Percentiles rank a stretch among this genome's conserved stretches.
Conservation (phyloP, 805 yeast species). For the Ogataea nonfermentans region DNA sequence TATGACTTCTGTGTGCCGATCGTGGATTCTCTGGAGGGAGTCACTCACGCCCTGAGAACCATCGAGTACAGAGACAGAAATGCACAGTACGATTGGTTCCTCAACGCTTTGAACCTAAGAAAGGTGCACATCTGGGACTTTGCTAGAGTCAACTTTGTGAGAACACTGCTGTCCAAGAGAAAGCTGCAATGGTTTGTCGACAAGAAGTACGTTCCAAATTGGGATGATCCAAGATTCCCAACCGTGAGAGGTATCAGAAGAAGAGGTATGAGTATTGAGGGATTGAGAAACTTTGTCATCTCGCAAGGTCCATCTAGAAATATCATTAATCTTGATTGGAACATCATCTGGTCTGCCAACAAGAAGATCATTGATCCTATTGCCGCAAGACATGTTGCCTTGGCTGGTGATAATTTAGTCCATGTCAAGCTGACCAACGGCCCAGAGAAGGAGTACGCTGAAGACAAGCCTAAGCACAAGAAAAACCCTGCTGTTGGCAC, state of each 20-base stretch:
- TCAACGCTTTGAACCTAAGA: constrained; percentile 75
- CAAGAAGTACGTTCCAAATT: constrained; percentile 77
- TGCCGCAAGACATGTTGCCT: constrained; percentile 93
- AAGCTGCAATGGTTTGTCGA: constrained; percentile 99
- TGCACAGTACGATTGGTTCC: constrained; percentile 97
- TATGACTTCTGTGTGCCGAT: constrained; percentile 98
- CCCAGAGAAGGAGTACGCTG: constrained; percentile 59
- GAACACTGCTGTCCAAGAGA: constrained; percentile 94
- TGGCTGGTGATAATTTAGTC: constrained; percentile 63
- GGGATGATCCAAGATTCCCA: constrained; percentile 99
- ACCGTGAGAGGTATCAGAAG: constrained; percentile 99
- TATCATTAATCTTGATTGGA: constrained; percentile 97
- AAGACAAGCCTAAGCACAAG: constrained; percentile 89
- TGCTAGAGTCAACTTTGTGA: constrained; percentile 93
- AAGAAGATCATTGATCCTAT: constrained; percentile 96
- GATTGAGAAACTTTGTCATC: constrained; percentile 87
- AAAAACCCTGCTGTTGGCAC: constrained; percentile 89
- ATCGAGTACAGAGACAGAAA: constrained; percentile 99
- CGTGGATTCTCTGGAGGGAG: constrained; percentile 94
- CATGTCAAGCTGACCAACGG: constrained; percentile 65
- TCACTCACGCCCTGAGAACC: constrained; percentile 96
- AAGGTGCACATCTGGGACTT: constrained; percentile 98
- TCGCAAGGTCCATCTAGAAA: constrained; percentile 98
- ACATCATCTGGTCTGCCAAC: constrained; percentile 94
- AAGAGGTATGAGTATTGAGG: constrained; percentile 99